These are phyloP conservation scores for Alternaria brassicicola DNA, from an alignment of 2,329 filamentous ascomycete species.

Conservation along the genomic window DNA sequence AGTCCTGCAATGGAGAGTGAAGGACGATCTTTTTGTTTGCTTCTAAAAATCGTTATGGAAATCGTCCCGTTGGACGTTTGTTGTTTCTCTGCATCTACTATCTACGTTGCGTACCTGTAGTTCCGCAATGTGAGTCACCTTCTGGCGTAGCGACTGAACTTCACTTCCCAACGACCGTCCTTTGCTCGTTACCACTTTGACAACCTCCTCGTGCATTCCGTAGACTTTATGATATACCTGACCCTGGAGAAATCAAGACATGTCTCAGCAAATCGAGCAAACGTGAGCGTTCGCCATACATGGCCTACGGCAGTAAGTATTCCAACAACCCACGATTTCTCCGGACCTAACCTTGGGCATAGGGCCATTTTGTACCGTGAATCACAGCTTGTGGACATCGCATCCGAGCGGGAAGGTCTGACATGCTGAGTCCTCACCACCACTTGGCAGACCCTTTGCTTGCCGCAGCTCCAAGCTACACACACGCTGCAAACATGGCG, in stretches of 20 bases:
- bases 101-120: background rate
- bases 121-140: background rate
- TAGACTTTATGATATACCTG: background rate
- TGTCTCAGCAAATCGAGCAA: constrained; percentile 1
- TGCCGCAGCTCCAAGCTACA: background rate
- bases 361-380: background rate
- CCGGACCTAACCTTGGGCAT: background rate
- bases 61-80: background rate
- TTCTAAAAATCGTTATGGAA: no score
- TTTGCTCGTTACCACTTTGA: background rate
- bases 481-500: constrained; percentile 2
- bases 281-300: background rate
- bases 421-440: background rate
- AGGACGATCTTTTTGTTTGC: background rate
- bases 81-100: background rate
- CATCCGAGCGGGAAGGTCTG: background rate
- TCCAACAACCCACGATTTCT: background rate
- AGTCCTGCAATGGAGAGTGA: no score
- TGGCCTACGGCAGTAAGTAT: constrained; percentile 1
- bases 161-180: background rate
- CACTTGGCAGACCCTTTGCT: constrained; percentile 1
- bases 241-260: background rate
- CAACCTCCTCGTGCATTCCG: background rate
- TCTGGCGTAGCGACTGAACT: background rate
- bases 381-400: background rate